Evolutionary conservation across 768 basidiomycete species (phyloP).

Genomic region (Favolaschia claudopus): DNA sequence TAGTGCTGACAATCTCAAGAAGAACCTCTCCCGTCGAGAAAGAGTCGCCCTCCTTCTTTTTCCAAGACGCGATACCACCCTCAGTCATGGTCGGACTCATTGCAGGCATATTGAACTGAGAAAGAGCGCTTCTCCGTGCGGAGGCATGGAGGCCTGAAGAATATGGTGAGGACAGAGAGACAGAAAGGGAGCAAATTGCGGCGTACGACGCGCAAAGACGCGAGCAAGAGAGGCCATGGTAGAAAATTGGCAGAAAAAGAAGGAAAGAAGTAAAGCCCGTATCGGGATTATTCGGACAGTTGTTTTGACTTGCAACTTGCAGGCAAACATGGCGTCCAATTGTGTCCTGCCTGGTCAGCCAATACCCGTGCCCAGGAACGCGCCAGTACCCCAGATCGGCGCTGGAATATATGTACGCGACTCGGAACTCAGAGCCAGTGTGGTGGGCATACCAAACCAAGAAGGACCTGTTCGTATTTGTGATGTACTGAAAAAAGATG

Average conservation of each 20-base stretch:
- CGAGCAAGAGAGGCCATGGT: constrained; percentile 76
- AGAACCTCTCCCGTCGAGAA: constrained; percentile 93
- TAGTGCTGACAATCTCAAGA: constrained; percentile 84
- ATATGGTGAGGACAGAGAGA: not conserved
- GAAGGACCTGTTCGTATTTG: constrained; percentile 79
- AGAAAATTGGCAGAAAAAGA: constrained; percentile 31
- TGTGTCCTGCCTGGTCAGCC: constrained; percentile 82
- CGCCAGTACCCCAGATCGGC: constrained; percentile 64
- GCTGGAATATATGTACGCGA: constrained; percentile 72
- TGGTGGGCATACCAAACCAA: constrained; percentile 68
- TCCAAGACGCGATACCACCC: constrained; percentile 97
- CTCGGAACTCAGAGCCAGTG: constrained; percentile 70
- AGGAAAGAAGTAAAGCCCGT: constrained; percentile 33
- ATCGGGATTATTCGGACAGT: constrained; percentile 33
- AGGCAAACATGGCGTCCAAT: not conserved
- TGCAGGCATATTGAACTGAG: constrained; percentile 94
- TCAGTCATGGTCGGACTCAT: constrained; percentile 99
- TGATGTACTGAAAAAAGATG: no score
- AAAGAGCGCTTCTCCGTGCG: constrained; percentile 76
- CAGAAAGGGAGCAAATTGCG: not conserved
- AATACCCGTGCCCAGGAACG: constrained; percentile 59
- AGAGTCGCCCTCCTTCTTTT: constrained; percentile 93
- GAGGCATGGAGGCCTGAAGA: constrained; percentile 83
- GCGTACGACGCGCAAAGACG: constrained; percentile 70
- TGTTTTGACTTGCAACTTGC: no score